A percentile compares a stretch with the other conserved stretches of the same genome.
Evolutionary conservation across 2,329 filamentous ascomycete genomes (phyloP).

Genomic region (Fusarium sp.): DNA sequence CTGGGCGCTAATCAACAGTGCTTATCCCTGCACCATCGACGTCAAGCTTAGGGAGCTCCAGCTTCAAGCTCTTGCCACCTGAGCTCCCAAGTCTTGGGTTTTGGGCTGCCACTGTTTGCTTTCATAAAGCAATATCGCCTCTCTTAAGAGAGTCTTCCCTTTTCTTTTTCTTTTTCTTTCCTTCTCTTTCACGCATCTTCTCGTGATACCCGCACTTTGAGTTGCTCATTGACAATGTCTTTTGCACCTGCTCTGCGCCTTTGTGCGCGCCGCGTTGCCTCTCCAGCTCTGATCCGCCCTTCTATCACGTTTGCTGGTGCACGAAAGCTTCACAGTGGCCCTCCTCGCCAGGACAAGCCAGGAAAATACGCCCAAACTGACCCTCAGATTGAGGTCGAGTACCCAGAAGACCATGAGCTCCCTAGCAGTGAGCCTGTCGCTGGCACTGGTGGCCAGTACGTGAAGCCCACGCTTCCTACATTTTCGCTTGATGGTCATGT

Average conservation of each 20-base stretch:
- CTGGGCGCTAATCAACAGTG: conserved; percentile 21
- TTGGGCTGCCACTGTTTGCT: conserved; percentile 12
- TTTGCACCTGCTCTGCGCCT: conserved; percentile 45
- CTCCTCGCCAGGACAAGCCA: conserved; percentile 53
- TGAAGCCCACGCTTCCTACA: conserved; percentile 83
- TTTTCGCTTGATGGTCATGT: conserved; percentile 90
- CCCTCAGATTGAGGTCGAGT: conserved; percentile 79
- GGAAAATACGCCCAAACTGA: conserved; percentile 84
- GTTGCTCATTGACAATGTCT: conserved; percentile 21
- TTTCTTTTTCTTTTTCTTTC: not conserved
- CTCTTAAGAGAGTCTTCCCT: not conserved
- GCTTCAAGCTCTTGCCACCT: conserved; percentile 30
- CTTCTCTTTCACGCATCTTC: not conserved
- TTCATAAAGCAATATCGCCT: conserved; percentile 13
- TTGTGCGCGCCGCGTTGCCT: conserved; percentile 40
- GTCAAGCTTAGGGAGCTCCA: conserved; percentile 31
- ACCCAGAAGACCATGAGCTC: conserved; percentile 78
- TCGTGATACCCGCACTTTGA: not conserved
- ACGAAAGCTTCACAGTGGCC: conserved; percentile 47
- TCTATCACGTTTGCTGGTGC: conserved; percentile 36
- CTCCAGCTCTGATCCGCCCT: conserved; percentile 35
- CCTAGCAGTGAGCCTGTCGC: conserved; percentile 76
- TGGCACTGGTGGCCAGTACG: conserved; percentile 81
- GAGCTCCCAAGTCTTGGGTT: conserved; percentile 11
- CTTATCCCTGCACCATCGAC: conserved; percentile 29